Base-by-base conservation (phyloP, 78 protist genomes). In the Diacronema lutheri region DNA sequence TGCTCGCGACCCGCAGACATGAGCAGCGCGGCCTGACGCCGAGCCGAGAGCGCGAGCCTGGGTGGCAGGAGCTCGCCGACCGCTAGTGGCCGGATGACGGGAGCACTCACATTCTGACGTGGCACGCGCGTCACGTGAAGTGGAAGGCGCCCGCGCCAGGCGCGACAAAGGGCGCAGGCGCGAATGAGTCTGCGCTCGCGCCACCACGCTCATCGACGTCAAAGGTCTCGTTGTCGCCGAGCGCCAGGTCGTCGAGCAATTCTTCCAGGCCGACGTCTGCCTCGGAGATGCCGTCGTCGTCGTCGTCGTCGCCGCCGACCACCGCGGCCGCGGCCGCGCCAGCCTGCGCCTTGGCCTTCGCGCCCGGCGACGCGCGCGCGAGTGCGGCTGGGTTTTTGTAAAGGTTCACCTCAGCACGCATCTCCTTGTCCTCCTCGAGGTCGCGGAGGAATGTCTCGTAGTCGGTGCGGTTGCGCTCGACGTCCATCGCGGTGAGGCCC, bases 371-470 rank as follows among this genome's bases (percentile, higher is more conserved):
- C 29, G 26, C 4, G 21, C 11, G 21, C 66, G 16, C 33, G 31
- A 69, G 29, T 0, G 76, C 76, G 21, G 41, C 79, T 21, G 4
- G 26, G 20, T 71, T 58, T 7, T 26, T 19, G 79, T 71, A 71
- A 33, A 71, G 21, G 79, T 71, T 71, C 31, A 71, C 41, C 57
- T 41, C 55, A 0, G 55, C 4, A 37, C 79, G 79, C 58, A 71
- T 37, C 58, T 23, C 20, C 79, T 56, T 56, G 57, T 71, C 79
- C 57, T 71, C 79, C 57, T 71, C 79, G 23, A 71, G 79, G 16
- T 71, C 79, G 14, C 41, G 79, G 58, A 71, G 12, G 35, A 71
- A 71, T 3, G 41, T 56, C 79, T 71, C 79, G 37, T 26, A 41
- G n/a, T 71, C 79, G 58, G 14, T 38, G 14, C 41, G 11, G 26